Evolutionary conservation across 148 eudicot genomes (phyloP).

Genomic region (Tetragonia tetragonoides): DNA sequence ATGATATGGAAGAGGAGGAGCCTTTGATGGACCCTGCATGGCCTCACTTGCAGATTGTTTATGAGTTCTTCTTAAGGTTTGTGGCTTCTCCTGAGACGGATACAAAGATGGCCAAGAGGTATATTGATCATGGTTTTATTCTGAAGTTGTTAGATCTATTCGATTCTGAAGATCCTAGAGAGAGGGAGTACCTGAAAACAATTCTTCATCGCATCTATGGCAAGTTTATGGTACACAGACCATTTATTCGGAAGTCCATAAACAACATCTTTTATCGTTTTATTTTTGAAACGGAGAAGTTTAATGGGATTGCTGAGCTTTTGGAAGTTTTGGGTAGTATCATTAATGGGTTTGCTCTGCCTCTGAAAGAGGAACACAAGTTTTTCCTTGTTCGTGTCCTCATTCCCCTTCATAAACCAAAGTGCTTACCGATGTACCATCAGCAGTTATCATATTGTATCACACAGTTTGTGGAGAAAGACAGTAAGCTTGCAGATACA

Average conservation of each 20-base stretch:
- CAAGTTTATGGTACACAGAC: slow-evolving; percentile 92
- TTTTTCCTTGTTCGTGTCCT: slow-evolving; percentile 72
- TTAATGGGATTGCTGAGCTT: slow-evolving; percentile 85
- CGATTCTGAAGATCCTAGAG: slow-evolving; percentile 90
- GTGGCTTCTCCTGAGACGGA: slow-evolving; percentile 88
- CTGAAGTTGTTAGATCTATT: slow-evolving; percentile 69
- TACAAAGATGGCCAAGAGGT: slow-evolving; percentile 80
- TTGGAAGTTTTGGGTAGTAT: slow-evolving; percentile 90
- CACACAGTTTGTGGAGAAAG: slow-evolving; percentile 89
- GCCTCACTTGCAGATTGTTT: slow-evolving; percentile 88
- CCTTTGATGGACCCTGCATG: slow-evolving; percentile 93
- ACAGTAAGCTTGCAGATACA: slow-evolving; percentile 87
- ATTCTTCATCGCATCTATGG: slow-evolving; percentile 85
- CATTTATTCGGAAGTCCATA: slow-evolving; percentile 77
- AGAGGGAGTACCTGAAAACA: slow-evolving; percentile 81
- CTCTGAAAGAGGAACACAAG: slow-evolving; percentile 93
- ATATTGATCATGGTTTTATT: slow-evolving; percentile 75
- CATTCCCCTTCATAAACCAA: slow-evolving; percentile 89
- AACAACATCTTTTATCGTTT: slow-evolving; percentile 85
- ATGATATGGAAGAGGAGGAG: slow-evolving; percentile 85
- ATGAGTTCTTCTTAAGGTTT: slow-evolving; percentile 77
- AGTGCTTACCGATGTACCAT: slow-evolving; percentile 75
- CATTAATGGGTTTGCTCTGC: slow-evolving; percentile 87
- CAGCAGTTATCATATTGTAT: slow-evolving; percentile 90
- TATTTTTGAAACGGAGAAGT: slow-evolving; percentile 83